Evolutionary conservation across 805 yeast species (phyloP).

Genomic region (Cyberlindnera americana): DNA sequence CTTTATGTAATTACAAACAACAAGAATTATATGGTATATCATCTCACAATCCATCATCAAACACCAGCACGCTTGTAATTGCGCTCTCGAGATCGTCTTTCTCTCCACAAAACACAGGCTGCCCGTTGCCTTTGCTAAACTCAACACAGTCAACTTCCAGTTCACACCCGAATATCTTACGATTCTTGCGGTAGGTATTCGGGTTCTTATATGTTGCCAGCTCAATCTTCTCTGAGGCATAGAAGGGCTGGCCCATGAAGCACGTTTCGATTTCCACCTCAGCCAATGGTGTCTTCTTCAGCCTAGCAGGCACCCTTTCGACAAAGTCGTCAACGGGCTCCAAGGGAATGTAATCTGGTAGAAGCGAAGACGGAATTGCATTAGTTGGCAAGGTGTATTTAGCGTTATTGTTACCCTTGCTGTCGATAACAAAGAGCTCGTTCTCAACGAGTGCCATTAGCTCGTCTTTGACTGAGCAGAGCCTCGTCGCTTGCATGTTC

Average conservation of each 20-base stretch:
- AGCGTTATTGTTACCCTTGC: conserved; percentile 25
- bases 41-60: conserved; percentile 11
- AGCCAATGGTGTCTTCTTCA: conserved; percentile 33
- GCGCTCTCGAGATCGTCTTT: conserved; percentile 18
- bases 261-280: conserved; percentile 58
- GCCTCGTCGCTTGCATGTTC: conserved; percentile 10
- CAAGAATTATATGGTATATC: too few relatives aligned
- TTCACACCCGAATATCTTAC: conserved; percentile 10
- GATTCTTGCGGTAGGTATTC: background rate
- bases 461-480: conserved; percentile 11
- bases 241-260: conserved; percentile 19
- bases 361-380: conserved; percentile 26
- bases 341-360: conserved; percentile 26
- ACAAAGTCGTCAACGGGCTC: conserved; percentile 19
- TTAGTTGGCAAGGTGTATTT: conserved; percentile 39
- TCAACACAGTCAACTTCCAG: conserved; percentile 8
- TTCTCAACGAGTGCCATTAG: conserved; percentile 11
- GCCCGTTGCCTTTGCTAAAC: conserved; percentile 19
- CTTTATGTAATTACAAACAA: background rate
- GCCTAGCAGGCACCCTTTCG: conserved; percentile 21
- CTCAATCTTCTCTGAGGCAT: conserved; percentile 15
- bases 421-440: conserved; percentile 23
- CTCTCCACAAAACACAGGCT: conserved; percentile 19
- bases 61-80: conserved; percentile 17
- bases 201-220: conserved; percentile 12